Evolutionary conservation across 495 filamentous ascomycete genomes (phyloP).

Genomic region (Trichoderma gamsii): DNA sequence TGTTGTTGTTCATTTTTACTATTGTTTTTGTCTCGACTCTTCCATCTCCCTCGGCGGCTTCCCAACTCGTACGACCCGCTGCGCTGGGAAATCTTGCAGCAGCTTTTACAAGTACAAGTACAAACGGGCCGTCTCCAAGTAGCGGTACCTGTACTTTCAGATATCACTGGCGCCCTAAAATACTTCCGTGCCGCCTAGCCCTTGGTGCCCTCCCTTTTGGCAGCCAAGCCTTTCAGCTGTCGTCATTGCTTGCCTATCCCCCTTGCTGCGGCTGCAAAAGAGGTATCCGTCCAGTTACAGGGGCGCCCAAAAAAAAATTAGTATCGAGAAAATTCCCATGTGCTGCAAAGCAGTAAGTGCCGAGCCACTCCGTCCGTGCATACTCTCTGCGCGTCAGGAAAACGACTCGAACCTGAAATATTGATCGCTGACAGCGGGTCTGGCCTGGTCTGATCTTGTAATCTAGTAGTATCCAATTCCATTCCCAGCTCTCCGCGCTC

Average conservation of each 20-base stretch:
- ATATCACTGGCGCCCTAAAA: too few species aligned
- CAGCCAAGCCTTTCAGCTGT: neutral
- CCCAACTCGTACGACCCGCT: constrained; percentile 10
- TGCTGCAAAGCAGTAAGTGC: too few species aligned
- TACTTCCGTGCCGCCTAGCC: too few species aligned
- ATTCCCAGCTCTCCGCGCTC: neutral
- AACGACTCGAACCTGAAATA: neutral
- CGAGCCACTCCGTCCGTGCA: neutral
- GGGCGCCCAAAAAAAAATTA: neutral
- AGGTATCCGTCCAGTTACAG: too few species aligned
- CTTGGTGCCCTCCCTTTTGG: too few species aligned
- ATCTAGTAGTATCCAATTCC: neutral
- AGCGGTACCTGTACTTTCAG: too few species aligned
- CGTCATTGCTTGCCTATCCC: neutral
- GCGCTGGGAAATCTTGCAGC: neutral
- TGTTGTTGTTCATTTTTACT: neutral
- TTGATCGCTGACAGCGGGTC: neutral
- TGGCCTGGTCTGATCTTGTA: neutral
- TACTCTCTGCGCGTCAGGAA: neutral
- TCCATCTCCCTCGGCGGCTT: neutral
- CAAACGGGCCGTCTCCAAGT: too few species aligned
- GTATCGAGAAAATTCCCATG: neutral
- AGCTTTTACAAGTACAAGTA: too few species aligned
- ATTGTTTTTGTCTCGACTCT: too few species aligned
- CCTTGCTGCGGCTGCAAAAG: too few species aligned